Base-by-base conservation (phyloP, 1,284 basidiomycete species). In the Ganoderma sp. region DNA sequence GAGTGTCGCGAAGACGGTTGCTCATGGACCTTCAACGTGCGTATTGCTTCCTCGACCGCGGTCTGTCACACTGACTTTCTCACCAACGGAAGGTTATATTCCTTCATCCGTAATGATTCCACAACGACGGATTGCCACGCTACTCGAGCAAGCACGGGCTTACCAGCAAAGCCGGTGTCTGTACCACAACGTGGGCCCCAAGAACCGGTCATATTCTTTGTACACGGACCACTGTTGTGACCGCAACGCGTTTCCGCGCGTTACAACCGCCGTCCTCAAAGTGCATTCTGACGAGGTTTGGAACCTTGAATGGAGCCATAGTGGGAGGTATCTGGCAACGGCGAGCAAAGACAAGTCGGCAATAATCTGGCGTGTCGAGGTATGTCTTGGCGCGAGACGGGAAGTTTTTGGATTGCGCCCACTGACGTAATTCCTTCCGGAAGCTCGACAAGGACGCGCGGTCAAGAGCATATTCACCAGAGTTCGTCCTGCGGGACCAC, bases 241-340 rank as follows among this genome's bases (percentile, higher is more conserved):
- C 71, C 88, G 90, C 75, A 86, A 88, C 56, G 86, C 87, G 50
- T 99, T 99, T 82, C 97, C 97, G 14, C 87, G 88, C 39, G 84
- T 91, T 37, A 95, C 93, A 9, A 95, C 95, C 2, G 90, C 92
- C 32, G 90, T 96, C 52, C 82, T 99, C 60, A 86, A 90, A 52
- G 93, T 91, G 41, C 97, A 99, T 79, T 86, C 84, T 15, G 95
- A 98, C 77, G 96, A 99, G 79, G 96, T 99, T 15, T 99, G 97
- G 97, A 90, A 93, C 75, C 81, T 99, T 69, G 92, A 92, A 77
- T 99, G 97, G 94, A 98, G 96, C 78, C 94, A 96, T 75, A 90
- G 92, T 77, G 97, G 98, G 4, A 81, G 81, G 60, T 90, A 87
- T 75, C 84, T 99, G 45, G 98, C 97, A 17, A 96, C 91, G 71